A percentile compares a stretch with the other conserved stretches of the same genome.
These are phyloP conservation scores for Chlamydomonas applanata DNA, from an alignment of 139 green algal species.

Conservation along the genomic window DNA sequence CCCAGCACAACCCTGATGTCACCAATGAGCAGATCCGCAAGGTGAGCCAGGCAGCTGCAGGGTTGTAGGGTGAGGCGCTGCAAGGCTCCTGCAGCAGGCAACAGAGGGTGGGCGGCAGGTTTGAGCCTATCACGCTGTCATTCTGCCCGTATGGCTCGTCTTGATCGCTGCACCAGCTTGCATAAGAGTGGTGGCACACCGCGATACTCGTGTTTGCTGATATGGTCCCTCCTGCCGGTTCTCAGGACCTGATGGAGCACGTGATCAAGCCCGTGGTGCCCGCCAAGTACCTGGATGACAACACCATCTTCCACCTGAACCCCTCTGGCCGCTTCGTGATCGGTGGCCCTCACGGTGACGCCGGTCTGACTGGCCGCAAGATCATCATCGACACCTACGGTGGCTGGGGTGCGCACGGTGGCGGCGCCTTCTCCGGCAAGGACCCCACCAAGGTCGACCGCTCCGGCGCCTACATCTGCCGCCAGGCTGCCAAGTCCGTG, in stretches of 20 bases:
- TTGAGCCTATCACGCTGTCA: not conserved
- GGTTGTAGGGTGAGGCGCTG: too few relatives aligned
- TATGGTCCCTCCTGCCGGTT: not conserved
- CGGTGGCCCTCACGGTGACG: slow-evolving; percentile 95
- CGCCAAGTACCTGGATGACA: slow-evolving; percentile 96
- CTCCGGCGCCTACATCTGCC: slow-evolving; percentile 97
- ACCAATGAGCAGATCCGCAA: slow-evolving; percentile 96
- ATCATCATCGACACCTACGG: slow-evolving; percentile 99
- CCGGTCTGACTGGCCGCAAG: slow-evolving; percentile 96
- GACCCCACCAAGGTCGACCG: slow-evolving; percentile 80
- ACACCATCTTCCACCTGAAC: slow-evolving; percentile 99
- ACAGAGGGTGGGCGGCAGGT: too few relatives aligned
- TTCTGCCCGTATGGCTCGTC: too few relatives aligned
- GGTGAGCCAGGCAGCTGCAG: not conserved
- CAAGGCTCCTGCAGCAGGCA: too few relatives aligned
- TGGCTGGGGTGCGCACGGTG: slow-evolving; percentile 97
- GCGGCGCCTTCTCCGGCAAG: slow-evolving; percentile 98
- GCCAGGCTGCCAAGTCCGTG: slow-evolving; percentile 97
- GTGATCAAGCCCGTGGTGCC: slow-evolving; percentile 99
- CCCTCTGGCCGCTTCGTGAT: slow-evolving; percentile 97
- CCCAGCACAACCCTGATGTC: slow-evolving; percentile 90
- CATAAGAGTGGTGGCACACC: too few relatives aligned
- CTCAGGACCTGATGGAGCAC: slow-evolving; percentile 87
- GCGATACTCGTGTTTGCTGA: too few relatives aligned
- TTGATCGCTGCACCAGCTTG: too few relatives aligned